Percentiles rank a stretch among this genome's conserved stretches.
Conservation (phyloP, 352 stramenopile genomes). For the Phytopythium helicoides region DNA sequence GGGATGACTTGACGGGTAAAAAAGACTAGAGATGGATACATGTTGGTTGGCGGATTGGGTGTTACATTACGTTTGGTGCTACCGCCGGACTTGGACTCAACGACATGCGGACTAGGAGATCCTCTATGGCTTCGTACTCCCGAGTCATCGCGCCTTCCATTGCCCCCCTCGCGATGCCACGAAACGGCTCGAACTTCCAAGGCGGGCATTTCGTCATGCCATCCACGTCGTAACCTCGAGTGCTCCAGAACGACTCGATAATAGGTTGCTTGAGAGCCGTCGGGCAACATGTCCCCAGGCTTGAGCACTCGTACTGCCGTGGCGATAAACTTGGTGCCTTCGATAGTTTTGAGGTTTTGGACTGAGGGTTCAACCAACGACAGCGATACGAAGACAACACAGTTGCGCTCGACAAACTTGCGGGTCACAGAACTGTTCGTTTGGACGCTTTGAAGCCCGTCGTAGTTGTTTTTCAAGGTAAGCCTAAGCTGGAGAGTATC, state of each 20-base stretch:
- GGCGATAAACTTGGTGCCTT: background rate
- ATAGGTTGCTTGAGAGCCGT: background rate
- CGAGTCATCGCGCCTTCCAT: background rate
- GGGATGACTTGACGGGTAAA: no score
- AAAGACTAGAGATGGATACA: no score
- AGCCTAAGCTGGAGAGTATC: background rate
- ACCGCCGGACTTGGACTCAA: no score
- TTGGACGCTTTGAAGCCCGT: background rate
- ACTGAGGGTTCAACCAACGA: background rate
- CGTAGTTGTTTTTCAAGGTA: background rate
- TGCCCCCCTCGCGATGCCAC: background rate
- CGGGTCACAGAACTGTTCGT: background rate
- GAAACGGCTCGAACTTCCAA: constrained; percentile 1
- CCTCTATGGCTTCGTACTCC: constrained; percentile 2
- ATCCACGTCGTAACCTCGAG: background rate
- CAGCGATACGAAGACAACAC: background rate
- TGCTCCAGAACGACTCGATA: background rate
- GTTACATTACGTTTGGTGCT: no score
- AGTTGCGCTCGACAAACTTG: background rate
- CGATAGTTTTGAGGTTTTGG: background rate
- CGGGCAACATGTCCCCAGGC: background rate
- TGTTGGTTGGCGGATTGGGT: no score
- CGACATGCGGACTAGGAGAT: background rate
- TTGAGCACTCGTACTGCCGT: background rate
- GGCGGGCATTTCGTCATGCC: constrained; percentile 1